These are phyloP conservation scores for Fusarium equiseti DNA, from an alignment of 2,329 filamentous ascomycete species.

Conservation along the genomic window DNA sequence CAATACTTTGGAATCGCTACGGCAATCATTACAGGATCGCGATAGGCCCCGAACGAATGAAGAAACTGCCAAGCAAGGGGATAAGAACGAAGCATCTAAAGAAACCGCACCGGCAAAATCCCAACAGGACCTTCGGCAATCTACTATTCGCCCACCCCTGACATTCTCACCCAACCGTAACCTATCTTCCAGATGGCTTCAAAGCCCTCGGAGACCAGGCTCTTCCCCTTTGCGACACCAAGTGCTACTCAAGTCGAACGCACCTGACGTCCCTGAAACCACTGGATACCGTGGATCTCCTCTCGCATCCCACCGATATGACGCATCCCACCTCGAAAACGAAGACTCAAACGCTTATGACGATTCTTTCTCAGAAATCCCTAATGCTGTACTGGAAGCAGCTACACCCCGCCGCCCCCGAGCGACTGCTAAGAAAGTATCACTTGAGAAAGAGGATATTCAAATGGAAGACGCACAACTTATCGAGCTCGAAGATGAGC, in stretches of 20 bases:
- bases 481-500: slow-evolving; percentile 18
- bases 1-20: slow-evolving; percentile 64
- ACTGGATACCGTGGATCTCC: slow-evolving; percentile 16
- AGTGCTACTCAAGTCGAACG: slow-evolving; percentile 49
- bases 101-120: slow-evolving; percentile 9
- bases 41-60: slow-evolving; percentile 20
- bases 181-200: slow-evolving; percentile 48
- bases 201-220: slow-evolving; percentile 53
- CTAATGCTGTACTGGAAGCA: slow-evolving; percentile 62
- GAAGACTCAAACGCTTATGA: slow-evolving; percentile 58
- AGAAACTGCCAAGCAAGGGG: slow-evolving; percentile 24
- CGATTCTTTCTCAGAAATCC: slow-evolving; percentile 70
- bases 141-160: slow-evolving; percentile 34
- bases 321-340: slow-evolving; percentile 33
- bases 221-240: slow-evolving; percentile 51
- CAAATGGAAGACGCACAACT: slow-evolving; percentile 26
- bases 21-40: slow-evolving; percentile 50
- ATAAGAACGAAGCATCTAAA: slow-evolving; percentile 17
- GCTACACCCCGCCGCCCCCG: slow-evolving; percentile 58
- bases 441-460: slow-evolving; percentile 23
- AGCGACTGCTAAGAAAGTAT: background rate
- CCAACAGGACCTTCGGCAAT: slow-evolving; percentile 23
- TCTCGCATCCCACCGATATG: slow-evolving; percentile 12
- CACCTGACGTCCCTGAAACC: slow-evolving; percentile 39
- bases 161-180: slow-evolving; percentile 42